phyloP scores from a whole-genome alignment of 108 stramenopile genomes.

The Skeletonema marinoi region DNA sequence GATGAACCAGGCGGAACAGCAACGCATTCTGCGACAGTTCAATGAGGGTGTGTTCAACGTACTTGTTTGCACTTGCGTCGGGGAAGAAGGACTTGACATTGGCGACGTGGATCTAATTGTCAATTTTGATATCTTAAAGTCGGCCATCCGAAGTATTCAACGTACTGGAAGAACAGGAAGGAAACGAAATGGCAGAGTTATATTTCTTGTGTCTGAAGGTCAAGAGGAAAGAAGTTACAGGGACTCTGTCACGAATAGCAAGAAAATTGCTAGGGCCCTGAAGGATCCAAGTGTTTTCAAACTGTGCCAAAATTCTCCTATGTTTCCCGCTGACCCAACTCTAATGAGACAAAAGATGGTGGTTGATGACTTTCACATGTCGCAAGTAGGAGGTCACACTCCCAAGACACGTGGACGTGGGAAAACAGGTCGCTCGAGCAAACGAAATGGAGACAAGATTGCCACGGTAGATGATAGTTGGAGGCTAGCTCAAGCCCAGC shows the following conservation, averaged over 20 bases:
- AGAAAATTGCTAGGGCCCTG: conserved; percentile 65
- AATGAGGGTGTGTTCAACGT: conserved; percentile 81
- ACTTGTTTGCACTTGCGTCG: conserved; percentile 94
- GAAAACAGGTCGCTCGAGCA: conserved; percentile 7
- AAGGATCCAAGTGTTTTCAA: conserved; percentile 59
- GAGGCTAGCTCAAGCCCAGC: conserved; percentile 47
- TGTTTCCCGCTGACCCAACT: conserved; percentile 57
- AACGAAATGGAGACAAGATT: conserved; percentile 4
- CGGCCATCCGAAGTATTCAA: conserved; percentile 90
- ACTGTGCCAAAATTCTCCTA: conserved; percentile 44
- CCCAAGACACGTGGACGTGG: conserved; percentile 24
- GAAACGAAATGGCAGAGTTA: conserved; percentile 86
- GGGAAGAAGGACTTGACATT: conserved; percentile 96
- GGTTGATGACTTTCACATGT: conserved; percentile 42
- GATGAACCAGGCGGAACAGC: conserved; percentile 90
- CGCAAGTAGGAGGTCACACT: conserved; percentile 66
- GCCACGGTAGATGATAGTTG: conserved; percentile 33
- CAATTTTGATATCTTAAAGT: conserved; percentile 85
- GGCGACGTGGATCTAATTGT: conserved; percentile 96
- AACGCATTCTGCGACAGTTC: conserved; percentile 81
- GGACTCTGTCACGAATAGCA: conserved; percentile 30
- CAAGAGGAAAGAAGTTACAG: conserved; percentile 60
- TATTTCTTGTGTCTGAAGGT: conserved; percentile 78
- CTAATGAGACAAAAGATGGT: conserved; percentile 46
- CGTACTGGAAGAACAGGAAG: conserved; percentile 92